Evolutionary conservation across 2,329 filamentous ascomycete species (phyloP).

Genomic region (Colletotrichum acutatum): DNA sequence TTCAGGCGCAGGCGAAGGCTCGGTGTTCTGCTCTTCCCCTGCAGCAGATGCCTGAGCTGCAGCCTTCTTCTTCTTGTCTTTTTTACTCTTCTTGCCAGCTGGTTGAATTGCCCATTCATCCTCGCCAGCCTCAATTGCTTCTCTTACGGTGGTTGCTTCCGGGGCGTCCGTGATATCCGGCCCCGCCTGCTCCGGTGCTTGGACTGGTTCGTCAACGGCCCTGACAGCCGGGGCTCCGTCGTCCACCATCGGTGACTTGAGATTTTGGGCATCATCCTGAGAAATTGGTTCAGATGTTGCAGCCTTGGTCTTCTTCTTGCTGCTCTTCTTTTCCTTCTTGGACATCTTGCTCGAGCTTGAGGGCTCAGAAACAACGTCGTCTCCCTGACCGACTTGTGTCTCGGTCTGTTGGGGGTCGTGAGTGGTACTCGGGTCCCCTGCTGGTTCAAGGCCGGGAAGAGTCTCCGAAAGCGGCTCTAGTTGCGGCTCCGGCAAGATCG

Average conservation of each 20-base stretch:
- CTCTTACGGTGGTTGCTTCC: neutral
- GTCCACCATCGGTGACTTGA: constrained; percentile 4
- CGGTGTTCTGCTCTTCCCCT: neutral
- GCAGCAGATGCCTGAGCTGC: neutral
- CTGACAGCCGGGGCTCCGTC: constrained; percentile 12
- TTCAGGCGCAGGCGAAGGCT: constrained; percentile 3
- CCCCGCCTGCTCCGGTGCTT: constrained; percentile 12
- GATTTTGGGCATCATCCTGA: constrained; percentile 13
- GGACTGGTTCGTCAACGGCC: neutral
- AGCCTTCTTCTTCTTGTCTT: constrained; percentile 34
- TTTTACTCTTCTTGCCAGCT: constrained; percentile 39
- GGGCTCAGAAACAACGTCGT: constrained; percentile 29
- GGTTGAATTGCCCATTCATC: constrained; percentile 33
- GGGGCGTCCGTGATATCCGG: neutral
- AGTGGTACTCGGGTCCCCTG: constrained; percentile 24
- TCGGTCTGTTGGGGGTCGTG: constrained; percentile 20
- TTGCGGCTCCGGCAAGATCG: constrained; percentile 21
- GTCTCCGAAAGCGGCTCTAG: constrained; percentile 24
- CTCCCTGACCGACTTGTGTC: constrained; percentile 8
- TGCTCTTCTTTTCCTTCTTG: constrained; percentile 40
- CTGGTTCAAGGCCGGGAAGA: constrained; percentile 9
- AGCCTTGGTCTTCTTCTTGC: constrained; percentile 29
- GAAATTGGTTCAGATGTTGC: constrained; percentile 5
- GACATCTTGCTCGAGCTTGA: constrained; percentile 38
- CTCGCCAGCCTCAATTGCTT: constrained; percentile 29